Evolutionary conservation across 1,284 basidiomycete genomes (phyloP), one percentile per base, ranked within the genome.

Genomic region (Ceratobasidium papillatum): DNA sequence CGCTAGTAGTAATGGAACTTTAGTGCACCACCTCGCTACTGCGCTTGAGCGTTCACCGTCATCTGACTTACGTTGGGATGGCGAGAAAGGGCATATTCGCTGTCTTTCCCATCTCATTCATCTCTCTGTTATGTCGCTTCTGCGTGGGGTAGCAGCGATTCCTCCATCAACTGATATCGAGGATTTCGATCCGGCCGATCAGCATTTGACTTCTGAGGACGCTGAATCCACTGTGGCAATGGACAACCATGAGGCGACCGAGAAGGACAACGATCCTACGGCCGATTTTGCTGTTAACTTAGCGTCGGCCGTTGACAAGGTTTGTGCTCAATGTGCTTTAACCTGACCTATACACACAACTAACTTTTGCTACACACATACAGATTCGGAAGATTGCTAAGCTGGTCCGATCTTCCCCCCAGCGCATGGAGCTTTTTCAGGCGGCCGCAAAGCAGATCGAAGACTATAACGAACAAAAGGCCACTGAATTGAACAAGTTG

Each of bases 41-140:
- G 3, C 17, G 19, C 47, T 64, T 11, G 22, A 34, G 8, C n/a
- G 19, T 3, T 34, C 27, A 2, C n/a, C n/a, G n/a, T 47, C 43
- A 19, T 17, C 45, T 19, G 25, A 25, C 8, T 49, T 30, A 3
- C 62, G 47, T 14, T 64, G 47, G 62, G 62, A 64, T 49, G 25
- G 43, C 4, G 32, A 64, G 5, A 64, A 51, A 17, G 47, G 25
- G 2, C 62, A 49, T 27, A 65, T 74, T 38, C 43, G 61, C 8
- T 65, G 72, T 22, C 45, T 74, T 19, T n/a, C 72, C 4, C 72
- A 74, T 41, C 17, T 65, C n/a, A 54, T 74, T 36, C 72, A 74
- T 25, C 62, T 65, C 1, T 17, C 72, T 7, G 61, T 74, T 11
- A 74, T 65, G 61, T 56, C 62, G 0, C 43, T 74, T 2, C 36